Evolutionary conservation across 2,329 filamentous ascomycete species (phyloP).

Genomic region (Rasamsonia emersonii): DNA sequence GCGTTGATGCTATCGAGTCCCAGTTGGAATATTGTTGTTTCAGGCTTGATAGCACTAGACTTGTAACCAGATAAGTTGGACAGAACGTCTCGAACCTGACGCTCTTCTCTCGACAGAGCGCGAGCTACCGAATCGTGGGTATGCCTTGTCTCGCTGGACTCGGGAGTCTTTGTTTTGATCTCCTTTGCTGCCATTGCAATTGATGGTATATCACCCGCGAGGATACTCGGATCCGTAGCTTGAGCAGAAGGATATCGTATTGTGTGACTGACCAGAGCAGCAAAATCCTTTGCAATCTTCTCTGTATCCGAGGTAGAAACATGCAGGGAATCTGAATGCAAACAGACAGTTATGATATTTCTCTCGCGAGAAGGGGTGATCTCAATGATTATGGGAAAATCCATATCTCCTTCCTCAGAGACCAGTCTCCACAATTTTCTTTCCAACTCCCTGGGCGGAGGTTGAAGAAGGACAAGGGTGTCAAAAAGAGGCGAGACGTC

Average conservation of each 20-base stretch:
- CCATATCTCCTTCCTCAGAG: constrained; percentile 47
- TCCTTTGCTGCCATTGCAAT: constrained; percentile 17
- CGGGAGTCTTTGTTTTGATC: constrained; percentile 2
- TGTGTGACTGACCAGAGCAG: constrained; percentile 24
- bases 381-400: constrained; percentile 69
- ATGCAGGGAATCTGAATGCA: constrained; percentile 50
- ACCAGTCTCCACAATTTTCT: constrained; percentile 42
- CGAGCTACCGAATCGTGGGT: too few relatives aligned
- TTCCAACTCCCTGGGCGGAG: constrained; percentile 40
- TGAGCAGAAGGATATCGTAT: constrained; percentile 22
- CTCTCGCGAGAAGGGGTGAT: constrained; percentile 48
- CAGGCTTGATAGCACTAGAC: constrained; percentile 42
- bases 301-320: constrained; percentile 15
- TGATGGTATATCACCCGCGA: constrained; percentile 15
- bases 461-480: constrained; percentile 70
- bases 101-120: constrained; percentile 33
- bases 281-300: constrained; percentile 21
- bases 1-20: constrained; percentile 88
- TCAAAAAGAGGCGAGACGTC: constrained; percentile 60
- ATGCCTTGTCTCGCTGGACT: constrained; percentile 36
- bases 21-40: constrained; percentile 74
- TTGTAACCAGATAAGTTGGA: constrained; percentile 50
- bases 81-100: constrained; percentile 47
- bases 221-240: constrained; percentile 17
- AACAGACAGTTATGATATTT: constrained; percentile 48